Percentiles rank a stretch among this genome's conserved stretches.
Conservation (phyloP, 139 green algal genomes). For the Haematococcus sp. region DNA sequence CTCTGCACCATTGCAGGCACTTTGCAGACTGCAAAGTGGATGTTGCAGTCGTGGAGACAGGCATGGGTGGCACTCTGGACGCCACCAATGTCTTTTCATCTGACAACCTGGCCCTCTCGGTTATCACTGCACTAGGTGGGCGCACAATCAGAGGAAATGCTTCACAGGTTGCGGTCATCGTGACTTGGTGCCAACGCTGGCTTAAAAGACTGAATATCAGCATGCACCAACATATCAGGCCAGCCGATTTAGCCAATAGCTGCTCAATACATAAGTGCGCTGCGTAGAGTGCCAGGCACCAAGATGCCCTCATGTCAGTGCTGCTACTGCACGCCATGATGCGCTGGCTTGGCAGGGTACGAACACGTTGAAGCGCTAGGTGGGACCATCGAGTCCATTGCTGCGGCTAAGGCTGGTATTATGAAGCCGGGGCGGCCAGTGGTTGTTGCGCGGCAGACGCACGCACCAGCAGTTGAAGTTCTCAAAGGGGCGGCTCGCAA, state of each 20-base stretch:
- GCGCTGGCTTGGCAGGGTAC: constrained; percentile 25
- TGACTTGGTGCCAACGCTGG: neutral
- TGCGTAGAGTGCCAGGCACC: too few relatives aligned
- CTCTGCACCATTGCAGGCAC: constrained; percentile 35
- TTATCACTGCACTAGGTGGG: constrained; percentile 53
- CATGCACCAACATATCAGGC: neutral
- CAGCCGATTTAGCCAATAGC: too few relatives aligned
- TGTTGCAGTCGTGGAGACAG: constrained; percentile 80
- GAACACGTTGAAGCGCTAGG: constrained; percentile 78
- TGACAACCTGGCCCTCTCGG: constrained; percentile 38
- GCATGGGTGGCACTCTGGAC: constrained; percentile 74
- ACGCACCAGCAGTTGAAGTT: constrained; percentile 34
- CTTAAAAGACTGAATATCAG: neutral
- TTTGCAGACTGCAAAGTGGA: constrained; percentile 70
- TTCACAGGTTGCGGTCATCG: too few relatives aligned
- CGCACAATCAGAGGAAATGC: neutral
- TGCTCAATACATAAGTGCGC: too few relatives aligned
- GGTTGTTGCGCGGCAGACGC: constrained; percentile 63
- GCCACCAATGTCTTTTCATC: constrained; percentile 80
- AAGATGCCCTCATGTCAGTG: too few relatives aligned
- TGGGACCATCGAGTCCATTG: constrained; percentile 61
- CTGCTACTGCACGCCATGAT: neutral
- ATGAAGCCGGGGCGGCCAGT: constrained; percentile 57
- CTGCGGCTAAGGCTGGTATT: constrained; percentile 80
- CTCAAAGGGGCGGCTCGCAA: constrained; percentile 26